Evolutionary conservation across 177 flowering plant species (phyloP).

Genomic region (Vitis hybrid): DNA sequence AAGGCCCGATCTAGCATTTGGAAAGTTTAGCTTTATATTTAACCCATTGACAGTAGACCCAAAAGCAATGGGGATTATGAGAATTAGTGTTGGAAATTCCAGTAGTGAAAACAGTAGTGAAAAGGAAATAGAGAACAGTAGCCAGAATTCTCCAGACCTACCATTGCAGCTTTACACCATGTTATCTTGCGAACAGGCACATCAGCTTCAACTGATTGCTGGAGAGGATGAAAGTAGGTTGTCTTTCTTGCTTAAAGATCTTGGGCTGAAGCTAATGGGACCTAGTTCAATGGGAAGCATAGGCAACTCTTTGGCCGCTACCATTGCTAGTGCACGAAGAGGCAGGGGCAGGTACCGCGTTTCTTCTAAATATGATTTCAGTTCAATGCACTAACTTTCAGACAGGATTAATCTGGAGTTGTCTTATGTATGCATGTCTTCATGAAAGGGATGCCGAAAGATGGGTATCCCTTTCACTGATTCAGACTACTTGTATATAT

Average conservation of each 20-base stretch:
- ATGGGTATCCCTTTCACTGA: neutral
- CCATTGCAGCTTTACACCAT: conserved; percentile 58
- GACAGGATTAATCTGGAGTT: neutral
- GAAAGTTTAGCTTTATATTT: conserved; percentile 61
- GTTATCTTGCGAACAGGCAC: conserved; percentile 63
- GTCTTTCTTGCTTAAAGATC: conserved; percentile 35
- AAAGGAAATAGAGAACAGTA: conserved; percentile 19
- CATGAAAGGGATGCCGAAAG: neutral
- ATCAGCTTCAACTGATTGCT: conserved; percentile 36
- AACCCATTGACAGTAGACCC: conserved; percentile 50
- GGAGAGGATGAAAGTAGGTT: conserved; percentile 50
- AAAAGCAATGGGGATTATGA: conserved; percentile 59
- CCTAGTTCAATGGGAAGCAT: conserved; percentile 37
- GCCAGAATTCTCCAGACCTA: conserved; percentile 10
- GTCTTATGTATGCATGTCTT: neutral
- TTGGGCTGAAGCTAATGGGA: conserved; percentile 72
- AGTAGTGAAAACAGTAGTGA: conserved; percentile 12
- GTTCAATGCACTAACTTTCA: conserved; percentile 8
- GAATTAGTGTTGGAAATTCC: conserved; percentile 40
- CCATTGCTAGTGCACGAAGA: conserved; percentile 52
- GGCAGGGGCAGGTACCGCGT: conserved; percentile 40
- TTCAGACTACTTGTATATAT: conserved; percentile 1
- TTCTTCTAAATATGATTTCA: conserved; percentile 9
- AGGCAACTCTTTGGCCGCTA: conserved; percentile 40
- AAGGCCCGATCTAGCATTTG: conserved; percentile 70